These are phyloP conservation scores for Trypanosoma congolense DNA, from an alignment of 208 protist species.

Conservation along the genomic window DNA sequence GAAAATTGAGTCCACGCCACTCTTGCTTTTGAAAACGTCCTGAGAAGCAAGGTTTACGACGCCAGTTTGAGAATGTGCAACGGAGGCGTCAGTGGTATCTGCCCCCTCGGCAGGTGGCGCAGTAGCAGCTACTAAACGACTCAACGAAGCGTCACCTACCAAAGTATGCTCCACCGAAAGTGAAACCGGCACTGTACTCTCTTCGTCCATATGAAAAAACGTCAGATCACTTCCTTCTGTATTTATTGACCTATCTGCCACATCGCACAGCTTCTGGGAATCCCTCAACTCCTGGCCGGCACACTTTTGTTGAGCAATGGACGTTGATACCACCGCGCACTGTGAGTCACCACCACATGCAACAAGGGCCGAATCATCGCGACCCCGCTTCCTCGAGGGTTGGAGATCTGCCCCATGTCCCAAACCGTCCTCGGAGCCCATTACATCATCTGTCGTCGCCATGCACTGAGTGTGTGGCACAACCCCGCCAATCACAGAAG, in stretches of 20 bases:
- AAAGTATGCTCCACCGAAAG: background rate
- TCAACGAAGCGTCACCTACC: background rate
- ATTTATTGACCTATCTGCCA: background rate
- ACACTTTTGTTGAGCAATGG: background rate
- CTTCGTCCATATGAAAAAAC: background rate
- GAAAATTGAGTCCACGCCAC: background rate
- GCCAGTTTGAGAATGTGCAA: background rate
- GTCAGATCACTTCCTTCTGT: background rate
- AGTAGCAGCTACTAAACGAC: background rate
- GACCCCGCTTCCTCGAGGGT: background rate
- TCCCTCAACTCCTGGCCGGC: background rate
- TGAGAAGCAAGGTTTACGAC: background rate
- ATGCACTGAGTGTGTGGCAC: constrained; percentile 14
- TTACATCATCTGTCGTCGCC: background rate
- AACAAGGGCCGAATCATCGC: background rate
- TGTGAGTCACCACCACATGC: background rate
- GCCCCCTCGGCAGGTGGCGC: background rate
- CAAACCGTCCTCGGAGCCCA: no score
- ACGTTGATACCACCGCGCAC: background rate
- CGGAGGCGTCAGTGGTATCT: background rate
- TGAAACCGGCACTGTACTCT: background rate
- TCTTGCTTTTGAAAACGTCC: background rate
- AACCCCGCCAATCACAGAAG: constrained; percentile 11
- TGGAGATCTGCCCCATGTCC: background rate
- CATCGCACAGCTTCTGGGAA: background rate